Conservation (phyloP, 1,284 basidiomycete species). For the Anthracocystis walkeri region DNA sequence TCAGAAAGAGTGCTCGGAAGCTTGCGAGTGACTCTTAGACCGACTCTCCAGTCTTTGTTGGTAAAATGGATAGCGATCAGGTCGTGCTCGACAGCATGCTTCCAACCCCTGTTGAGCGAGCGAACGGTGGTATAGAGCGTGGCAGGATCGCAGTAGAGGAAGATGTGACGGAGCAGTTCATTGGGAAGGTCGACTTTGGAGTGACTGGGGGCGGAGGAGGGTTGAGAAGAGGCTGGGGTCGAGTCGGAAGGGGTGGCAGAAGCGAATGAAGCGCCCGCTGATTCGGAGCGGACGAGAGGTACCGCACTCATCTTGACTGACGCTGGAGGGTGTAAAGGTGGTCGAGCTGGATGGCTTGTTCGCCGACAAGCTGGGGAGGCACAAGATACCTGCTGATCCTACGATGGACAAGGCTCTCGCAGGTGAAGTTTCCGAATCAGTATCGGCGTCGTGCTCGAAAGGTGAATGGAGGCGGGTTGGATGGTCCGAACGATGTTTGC, state of each 20-base stretch:
- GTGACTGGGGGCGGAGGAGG: conserved; percentile 29
- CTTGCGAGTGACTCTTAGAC: conserved; percentile 54
- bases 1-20: conserved; percentile 35
- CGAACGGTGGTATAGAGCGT: conserved; percentile 61
- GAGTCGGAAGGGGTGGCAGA: conserved; percentile 20
- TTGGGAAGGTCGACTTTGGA: conserved; percentile 43
- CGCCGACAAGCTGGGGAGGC: background rate
- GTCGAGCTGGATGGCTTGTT: background rate
- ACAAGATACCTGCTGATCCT: background rate
- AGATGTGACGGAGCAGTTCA: conserved; percentile 62
- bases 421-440: too few species aligned
- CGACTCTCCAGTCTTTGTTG: conserved; percentile 57
- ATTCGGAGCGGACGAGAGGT: conserved; percentile 35
- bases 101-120: conserved; percentile 55
- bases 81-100: conserved; percentile 52
- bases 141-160: conserved; percentile 62
- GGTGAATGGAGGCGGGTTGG: too few species aligned
- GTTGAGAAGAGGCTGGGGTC: conserved; percentile 23
- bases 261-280: conserved; percentile 31
- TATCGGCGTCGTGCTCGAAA: too few species aligned
- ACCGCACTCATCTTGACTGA: conserved; percentile 45
- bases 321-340: background rate
- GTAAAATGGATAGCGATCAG: conserved; percentile 54
- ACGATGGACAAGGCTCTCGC: too few species aligned
- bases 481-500: too few species aligned